Conservation (phyloP, 179 eudicot species). For the Kewa caespitosa region DNA sequence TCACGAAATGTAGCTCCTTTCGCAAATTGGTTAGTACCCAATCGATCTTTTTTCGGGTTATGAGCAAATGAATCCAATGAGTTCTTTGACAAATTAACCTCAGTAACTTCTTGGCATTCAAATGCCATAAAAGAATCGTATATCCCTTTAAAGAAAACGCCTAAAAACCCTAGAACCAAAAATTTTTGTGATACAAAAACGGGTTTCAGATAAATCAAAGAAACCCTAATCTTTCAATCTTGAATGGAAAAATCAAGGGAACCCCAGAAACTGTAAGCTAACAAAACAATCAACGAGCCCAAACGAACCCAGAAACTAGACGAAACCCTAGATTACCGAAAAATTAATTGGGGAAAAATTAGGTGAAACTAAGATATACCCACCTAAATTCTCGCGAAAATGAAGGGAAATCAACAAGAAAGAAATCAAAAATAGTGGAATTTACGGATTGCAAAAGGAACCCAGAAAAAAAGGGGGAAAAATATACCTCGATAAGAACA, state of each 20-base stretch:
- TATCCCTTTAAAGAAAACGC: constrained; percentile 29
- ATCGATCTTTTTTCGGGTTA: constrained; percentile 30
- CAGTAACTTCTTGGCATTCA: constrained; percentile 63
- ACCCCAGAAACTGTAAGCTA: constrained; percentile 4
- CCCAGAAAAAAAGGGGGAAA: no score
- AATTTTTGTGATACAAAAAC: neutral
- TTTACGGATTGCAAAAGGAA: no score
- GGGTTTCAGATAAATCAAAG: neutral
- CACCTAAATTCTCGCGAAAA: neutral
- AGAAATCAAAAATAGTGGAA: no score
- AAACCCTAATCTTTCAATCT: no score
- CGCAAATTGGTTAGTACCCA: constrained; percentile 31
- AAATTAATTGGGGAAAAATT: no score
- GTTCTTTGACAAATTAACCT: constrained; percentile 39
- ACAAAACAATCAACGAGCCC: no score
- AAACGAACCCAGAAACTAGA: no score
- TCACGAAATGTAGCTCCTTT: constrained; percentile 28
- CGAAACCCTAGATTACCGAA: neutral
- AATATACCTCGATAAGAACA: no score
- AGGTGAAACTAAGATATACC: neutral
- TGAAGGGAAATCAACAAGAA: no score
- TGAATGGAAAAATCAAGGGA: constrained; percentile 12
- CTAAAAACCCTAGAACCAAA: neutral
- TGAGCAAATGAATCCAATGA: constrained; percentile 29
- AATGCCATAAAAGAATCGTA: constrained; percentile 74